Conservation (phyloP, 495 filamentous ascomycete genomes). For the Opeltia flavorubescens region DNA sequence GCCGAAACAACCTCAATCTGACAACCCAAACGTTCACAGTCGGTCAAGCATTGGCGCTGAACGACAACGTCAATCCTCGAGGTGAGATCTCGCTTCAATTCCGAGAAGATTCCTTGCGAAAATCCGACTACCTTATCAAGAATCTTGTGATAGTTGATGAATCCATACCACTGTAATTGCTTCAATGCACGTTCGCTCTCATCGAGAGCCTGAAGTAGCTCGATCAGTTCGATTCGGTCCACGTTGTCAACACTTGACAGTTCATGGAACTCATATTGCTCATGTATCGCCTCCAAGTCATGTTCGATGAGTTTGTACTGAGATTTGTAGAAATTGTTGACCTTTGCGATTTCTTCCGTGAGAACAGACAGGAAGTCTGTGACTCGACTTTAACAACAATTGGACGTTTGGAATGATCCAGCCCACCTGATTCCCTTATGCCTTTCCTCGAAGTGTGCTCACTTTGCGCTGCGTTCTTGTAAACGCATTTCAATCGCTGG, state of each 20-base stretch:
- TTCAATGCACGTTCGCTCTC: background rate
- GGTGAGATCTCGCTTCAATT: background rate
- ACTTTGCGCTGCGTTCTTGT: slow-evolving; percentile 2
- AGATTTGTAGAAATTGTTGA: slow-evolving; percentile 6
- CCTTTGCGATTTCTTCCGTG: slow-evolving; percentile 5
- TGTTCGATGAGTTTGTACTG: slow-evolving; percentile 8
- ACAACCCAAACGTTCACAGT: too few relatives aligned
- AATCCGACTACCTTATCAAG: too few relatives aligned
- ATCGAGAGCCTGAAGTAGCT: background rate
- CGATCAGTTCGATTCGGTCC: background rate
- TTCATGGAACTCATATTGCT: background rate
- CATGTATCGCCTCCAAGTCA: background rate
- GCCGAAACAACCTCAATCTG: too few relatives aligned
- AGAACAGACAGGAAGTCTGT: background rate
- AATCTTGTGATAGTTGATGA: background rate
- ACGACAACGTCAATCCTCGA: background rate
- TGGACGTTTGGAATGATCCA: background rate
- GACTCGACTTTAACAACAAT: background rate
- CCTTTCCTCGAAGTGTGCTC: background rate
- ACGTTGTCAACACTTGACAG: background rate
- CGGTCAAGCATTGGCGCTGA: background rate
- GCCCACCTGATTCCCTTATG: background rate
- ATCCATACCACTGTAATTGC: background rate
- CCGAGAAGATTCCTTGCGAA: background rate
- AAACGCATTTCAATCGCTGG: slow-evolving; percentile 9